Evolutionary conservation across 257 asterid genomes (phyloP).

Genomic region (Primulina eburnea): DNA sequence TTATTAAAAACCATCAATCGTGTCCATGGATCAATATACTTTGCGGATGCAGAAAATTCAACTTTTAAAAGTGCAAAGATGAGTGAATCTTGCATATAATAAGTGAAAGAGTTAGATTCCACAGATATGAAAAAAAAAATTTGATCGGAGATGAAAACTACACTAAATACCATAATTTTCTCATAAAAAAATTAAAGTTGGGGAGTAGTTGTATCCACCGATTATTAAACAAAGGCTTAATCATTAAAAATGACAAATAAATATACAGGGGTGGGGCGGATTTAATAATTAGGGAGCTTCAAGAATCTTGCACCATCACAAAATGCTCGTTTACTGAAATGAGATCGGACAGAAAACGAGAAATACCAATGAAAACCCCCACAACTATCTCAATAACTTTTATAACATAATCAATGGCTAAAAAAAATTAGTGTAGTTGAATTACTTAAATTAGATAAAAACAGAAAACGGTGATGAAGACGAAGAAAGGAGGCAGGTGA

Average conservation of each 20-base stretch:
- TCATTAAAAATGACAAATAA: conserved; percentile 32
- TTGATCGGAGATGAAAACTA: conserved; percentile 39
- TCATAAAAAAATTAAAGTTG: conserved; percentile 35
- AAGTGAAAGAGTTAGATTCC: conserved; percentile 23
- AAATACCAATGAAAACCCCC: conserved; percentile 46
- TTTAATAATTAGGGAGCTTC: conserved; percentile 30
- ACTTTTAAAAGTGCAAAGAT: conserved; percentile 7
- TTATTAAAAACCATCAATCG: background rate
- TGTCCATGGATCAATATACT: conserved; percentile 1
- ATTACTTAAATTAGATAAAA: conserved; percentile 14
- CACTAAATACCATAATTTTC: conserved; percentile 21
- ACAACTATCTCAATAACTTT: conserved; percentile 33
- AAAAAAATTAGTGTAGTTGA: conserved; percentile 18
- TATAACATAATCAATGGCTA: conserved; percentile 5
- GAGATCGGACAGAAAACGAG: conserved; percentile 46
- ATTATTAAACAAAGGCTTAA: conserved; percentile 33
- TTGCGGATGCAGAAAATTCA: background rate
- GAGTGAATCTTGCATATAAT: conserved; percentile 2
- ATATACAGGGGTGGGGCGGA: conserved; percentile 28
- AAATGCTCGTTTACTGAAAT: conserved; percentile 39
- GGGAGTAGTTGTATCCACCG: conserved; percentile 49
- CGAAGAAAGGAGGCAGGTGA: conserved; percentile 36
- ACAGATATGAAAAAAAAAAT: conserved; percentile 19
- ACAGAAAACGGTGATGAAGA: conserved; percentile 21
- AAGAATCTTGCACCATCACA: conserved; percentile 66